phyloP scores from a whole-genome alignment of 805 yeast species.

The Debaryomyces hansenii region DNA sequence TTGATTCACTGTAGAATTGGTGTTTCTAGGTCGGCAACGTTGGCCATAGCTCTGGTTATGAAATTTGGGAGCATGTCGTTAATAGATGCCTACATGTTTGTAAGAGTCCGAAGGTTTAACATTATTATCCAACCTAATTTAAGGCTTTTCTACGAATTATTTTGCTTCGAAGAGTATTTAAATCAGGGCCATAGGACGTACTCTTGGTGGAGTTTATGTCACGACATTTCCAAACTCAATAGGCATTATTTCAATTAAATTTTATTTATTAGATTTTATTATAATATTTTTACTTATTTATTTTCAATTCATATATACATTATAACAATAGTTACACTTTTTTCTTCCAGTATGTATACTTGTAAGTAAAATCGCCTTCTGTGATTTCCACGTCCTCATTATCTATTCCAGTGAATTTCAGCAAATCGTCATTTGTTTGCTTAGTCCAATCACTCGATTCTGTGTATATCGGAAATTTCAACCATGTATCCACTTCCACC shows the following conservation, averaged over 20 bases:
- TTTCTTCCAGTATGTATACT: conserved; percentile 60
- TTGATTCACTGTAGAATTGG: conserved; percentile 43
- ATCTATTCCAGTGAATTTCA: conserved; percentile 33
- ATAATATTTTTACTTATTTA: not conserved
- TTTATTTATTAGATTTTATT: no score
- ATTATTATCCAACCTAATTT: conserved; percentile 44
- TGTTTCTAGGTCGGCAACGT: conserved; percentile 43
- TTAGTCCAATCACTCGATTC: conserved; percentile 33
- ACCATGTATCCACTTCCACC: conserved; percentile 70
- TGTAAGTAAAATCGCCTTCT: conserved; percentile 47
- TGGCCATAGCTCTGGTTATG: conserved; percentile 41
- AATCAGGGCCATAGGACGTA: conserved; percentile 13
- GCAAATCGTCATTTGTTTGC: conserved; percentile 33
- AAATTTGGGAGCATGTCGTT: conserved; percentile 27
- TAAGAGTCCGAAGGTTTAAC: conserved; percentile 39
- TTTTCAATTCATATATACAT: not conserved
- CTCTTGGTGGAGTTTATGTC: conserved; percentile 30
- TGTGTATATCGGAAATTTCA: conserved; percentile 37
- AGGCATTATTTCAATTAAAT: conserved; percentile 15
- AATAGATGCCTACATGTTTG: conserved; percentile 35
- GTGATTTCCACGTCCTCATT: conserved; percentile 34
- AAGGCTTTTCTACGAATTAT: conserved; percentile 38
- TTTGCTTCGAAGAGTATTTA: conserved; percentile 24
- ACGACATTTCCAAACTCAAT: conserved; percentile 29
- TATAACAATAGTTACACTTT: conserved; percentile 1